Evolutionary conservation across 1,284 basidiomycete genomes (phyloP).

Genomic region (Paramarasmius palmivorus): DNA sequence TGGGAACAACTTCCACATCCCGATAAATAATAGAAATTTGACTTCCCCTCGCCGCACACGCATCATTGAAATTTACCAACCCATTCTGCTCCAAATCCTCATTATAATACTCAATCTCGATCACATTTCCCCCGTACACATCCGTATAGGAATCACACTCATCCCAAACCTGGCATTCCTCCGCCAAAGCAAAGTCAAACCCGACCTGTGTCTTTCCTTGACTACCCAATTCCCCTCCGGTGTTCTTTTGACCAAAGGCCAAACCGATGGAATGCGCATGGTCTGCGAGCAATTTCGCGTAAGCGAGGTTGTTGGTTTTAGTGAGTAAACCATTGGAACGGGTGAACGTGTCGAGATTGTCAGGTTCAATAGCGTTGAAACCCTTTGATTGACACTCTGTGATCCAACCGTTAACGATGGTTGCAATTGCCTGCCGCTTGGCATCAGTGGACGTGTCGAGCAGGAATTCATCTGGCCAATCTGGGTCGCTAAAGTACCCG

Average conservation of each 20-base stretch:
- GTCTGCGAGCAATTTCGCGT: constrained; percentile 12
- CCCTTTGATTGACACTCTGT: constrained; percentile 12
- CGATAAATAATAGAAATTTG: constrained; percentile 4
- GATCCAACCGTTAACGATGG: constrained; percentile 13
- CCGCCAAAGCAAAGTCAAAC: constrained; percentile 17
- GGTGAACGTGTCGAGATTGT: constrained; percentile 18
- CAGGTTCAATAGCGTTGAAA: constrained; percentile 16
- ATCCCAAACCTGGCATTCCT: constrained; percentile 14
- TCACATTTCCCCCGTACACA: constrained; percentile 11
- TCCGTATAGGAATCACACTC: constrained; percentile 15
- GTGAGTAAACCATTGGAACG: constrained; percentile 12
- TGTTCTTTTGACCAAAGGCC: constrained; percentile 17
- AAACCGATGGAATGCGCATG: constrained; percentile 12
- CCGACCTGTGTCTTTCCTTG: constrained; percentile 7
- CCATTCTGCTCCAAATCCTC: neutral
- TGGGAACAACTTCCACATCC: neutral
- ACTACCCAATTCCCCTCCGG: constrained; percentile 1
- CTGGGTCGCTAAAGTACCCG: constrained; percentile 11
- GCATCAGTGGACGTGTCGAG: constrained; percentile 15
- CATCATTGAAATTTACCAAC: neutral
- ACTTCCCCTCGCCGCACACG: constrained; percentile 3
- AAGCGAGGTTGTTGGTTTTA: constrained; percentile 9
- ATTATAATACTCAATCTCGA: constrained; percentile 14
- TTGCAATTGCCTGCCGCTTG: constrained; percentile 10
- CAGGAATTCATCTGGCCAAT: constrained; percentile 15